Base-by-base conservation (phyloP, 768 basidiomycete genomes). In the Panaeolus cyanescens region DNA sequence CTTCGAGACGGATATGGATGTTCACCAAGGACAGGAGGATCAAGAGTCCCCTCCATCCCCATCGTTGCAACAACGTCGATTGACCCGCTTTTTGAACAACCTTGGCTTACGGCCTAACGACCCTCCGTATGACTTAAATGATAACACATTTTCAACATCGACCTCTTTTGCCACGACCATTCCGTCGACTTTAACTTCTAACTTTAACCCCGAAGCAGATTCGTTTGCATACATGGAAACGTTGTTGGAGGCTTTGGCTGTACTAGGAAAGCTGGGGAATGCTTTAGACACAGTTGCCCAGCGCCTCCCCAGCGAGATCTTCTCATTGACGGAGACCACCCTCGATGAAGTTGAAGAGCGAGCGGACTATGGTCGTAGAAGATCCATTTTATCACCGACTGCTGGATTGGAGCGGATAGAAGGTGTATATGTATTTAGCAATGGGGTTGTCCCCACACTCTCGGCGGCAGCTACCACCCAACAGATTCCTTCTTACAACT, bases 221-320 rank as follows among this genome's bases (percentile, higher is more conserved):
- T 95, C 94, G 0, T 99, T 97, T 74, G 75, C 87, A 4, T 99
- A 98, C 69, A 89, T 99, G 65, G 97, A 98, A 76, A 91, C 87
- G 1, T 80, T 99, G 5, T 78, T 99, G 7, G 97, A 99, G 73
- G 91, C 95, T n/a, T 80, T 99, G 12, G 90, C 95, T 13, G 89
- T 95, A 1, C 80, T 99, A 13, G 96, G 96, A 6, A 92, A 92
- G 70, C 82, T 99, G 2, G 93, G 93, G 2, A 86, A 78, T 58
- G 92, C 88, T 5, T 78, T 99, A 15, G 97, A 99, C 67, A 85
- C 82, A 55, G 80, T 99, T 45, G 80, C 87, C 5, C 95, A 98
- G 72, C 86, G 95, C 55, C 77, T 97, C 3, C 85, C 91, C 1
- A 79, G 82, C 54, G 97, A 99, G 75, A 83, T 99, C 20, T 96